Evolutionary conservation across 139 green algal genomes (phyloP).

Genomic region (Pycnococcus provasolii): DNA sequence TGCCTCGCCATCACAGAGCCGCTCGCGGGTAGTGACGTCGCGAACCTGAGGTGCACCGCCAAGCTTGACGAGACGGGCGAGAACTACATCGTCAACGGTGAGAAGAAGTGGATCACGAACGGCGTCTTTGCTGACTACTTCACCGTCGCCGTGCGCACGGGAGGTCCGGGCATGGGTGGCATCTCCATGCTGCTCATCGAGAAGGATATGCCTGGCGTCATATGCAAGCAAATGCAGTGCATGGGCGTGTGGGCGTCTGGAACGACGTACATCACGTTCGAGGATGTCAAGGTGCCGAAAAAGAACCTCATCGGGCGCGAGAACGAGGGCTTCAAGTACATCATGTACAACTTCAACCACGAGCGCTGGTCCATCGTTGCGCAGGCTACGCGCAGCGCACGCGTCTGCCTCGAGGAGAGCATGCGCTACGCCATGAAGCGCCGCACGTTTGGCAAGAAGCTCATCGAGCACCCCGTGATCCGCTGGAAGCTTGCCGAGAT

Average conservation of each 20-base stretch:
- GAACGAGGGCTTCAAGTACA: constrained; percentile 33
- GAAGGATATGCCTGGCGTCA: constrained; percentile 26
- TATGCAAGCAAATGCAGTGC: constrained; percentile 33
- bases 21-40: constrained; percentile 31
- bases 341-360: constrained; percentile 42
- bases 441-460: constrained; percentile 30
- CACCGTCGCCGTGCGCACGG: constrained; percentile 35
- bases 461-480: constrained; percentile 33
- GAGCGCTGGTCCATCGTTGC: constrained; percentile 31
- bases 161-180: constrained; percentile 25
- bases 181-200: constrained; percentile 33
- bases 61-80: constrained; percentile 14
- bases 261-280: constrained; percentile 32
- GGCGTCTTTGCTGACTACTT: constrained; percentile 36
- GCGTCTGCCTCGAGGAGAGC: constrained; percentile 32
- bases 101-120: constrained; percentile 41
- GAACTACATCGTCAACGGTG: constrained; percentile 31
- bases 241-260: constrained; percentile 31
- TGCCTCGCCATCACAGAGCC: constrained; percentile 33
- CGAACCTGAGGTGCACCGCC: constrained; percentile 26
- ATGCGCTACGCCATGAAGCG: constrained; percentile 27
- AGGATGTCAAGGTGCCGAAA: constrained; percentile 30
- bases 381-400: constrained; percentile 27
- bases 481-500: constrained; percentile 33
- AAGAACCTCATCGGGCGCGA: constrained; percentile 33